Evolutionary conservation across 2,329 filamentous ascomycete species (phyloP).

Genomic region (Alternaria sp.): DNA sequence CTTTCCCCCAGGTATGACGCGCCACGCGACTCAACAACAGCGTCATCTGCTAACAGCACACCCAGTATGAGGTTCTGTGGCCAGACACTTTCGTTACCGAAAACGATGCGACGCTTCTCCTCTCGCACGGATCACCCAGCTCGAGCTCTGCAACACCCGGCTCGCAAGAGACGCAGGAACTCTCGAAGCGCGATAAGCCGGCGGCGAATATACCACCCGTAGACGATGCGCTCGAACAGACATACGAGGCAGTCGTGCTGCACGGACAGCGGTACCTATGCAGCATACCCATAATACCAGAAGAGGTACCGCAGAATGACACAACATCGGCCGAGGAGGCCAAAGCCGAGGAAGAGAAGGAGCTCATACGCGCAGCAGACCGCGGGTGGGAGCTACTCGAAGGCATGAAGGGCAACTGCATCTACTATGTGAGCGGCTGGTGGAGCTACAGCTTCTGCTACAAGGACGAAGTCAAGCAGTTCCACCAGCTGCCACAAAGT

Average conservation of each 20-base stretch:
- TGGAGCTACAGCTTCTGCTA: conserved; percentile 98
- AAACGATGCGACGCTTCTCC: conserved; percentile 67
- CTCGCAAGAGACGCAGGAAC: conserved; percentile 45
- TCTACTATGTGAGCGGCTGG: conserved; percentile 87
- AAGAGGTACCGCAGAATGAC: conserved; percentile 60
- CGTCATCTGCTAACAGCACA: conserved; percentile 14
- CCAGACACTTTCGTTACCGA: conserved; percentile 75
- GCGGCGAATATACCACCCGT: conserved; percentile 15
- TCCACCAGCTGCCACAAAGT: conserved; percentile 78
- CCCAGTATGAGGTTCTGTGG: conserved; percentile 80
- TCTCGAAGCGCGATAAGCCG: conserved; percentile 39
- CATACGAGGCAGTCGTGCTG: conserved; percentile 78
- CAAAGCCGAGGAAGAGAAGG: conserved; percentile 77
- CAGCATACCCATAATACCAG: conserved; percentile 74
- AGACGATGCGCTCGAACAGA: conserved; percentile 41
- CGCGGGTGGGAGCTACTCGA: conserved; percentile 81
- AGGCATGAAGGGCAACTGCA: conserved; percentile 77
- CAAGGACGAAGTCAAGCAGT: conserved; percentile 84
- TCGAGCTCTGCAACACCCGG: conserved; percentile 33
- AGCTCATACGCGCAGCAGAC: conserved; percentile 76
- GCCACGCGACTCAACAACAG: not conserved
- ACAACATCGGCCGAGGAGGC: conserved; percentile 71
- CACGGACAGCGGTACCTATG: conserved; percentile 79
- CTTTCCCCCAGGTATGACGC: conserved; percentile 77
- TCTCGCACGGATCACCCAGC: conserved; percentile 49